phyloP scores from a whole-genome alignment of 2,329 filamentous ascomycete species.

The Leptographium procerum region DNA sequence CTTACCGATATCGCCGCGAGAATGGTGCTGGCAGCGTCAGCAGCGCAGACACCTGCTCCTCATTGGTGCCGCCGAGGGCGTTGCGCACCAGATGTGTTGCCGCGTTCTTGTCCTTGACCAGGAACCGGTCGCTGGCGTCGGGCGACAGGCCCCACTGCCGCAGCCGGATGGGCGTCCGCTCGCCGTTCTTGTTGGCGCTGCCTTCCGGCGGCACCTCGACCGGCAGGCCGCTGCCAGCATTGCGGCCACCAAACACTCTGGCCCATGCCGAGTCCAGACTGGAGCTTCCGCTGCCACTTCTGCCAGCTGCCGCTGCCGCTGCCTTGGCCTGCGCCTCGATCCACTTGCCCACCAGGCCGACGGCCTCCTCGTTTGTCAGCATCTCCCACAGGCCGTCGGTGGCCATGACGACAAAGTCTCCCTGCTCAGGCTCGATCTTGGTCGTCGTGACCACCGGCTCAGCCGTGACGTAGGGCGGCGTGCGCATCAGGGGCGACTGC shows the following conservation, averaged over 20 bases:
- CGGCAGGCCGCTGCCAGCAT: conserved; percentile 41
- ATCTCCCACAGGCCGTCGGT: conserved; percentile 98
- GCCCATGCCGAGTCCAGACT: conserved; percentile 52
- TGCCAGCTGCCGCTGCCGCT: conserved; percentile 5
- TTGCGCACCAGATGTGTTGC: conserved; percentile 94
- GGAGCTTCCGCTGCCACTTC: background rate
- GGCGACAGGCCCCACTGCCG: conserved; percentile 80
- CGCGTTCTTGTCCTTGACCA: conserved; percentile 89
- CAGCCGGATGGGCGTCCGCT: conserved; percentile 78
- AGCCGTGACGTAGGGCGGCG: conserved; percentile 92
- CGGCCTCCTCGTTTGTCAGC: conserved; percentile 96
- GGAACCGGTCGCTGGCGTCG: conserved; percentile 67
- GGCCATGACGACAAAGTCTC: conserved; percentile 92
- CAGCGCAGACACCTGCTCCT: conserved; percentile 85
- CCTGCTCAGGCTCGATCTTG: conserved; percentile 75
- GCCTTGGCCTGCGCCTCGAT: conserved; percentile 57
- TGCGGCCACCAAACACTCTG: conserved; percentile 37
- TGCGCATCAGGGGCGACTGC: conserved; percentile 67
- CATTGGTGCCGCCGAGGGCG: conserved; percentile 83
- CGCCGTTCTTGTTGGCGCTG: conserved; percentile 47
- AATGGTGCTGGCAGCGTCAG: conserved; percentile 87
- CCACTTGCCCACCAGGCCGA: conserved; percentile 94
- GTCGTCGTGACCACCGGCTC: conserved; percentile 93
- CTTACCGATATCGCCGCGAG: conserved; percentile 77
- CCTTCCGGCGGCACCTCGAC: conserved; percentile 50